phyloP scores from a whole-genome alignment of 768 basidiomycete genomes.

The Rossbeevera mucosa region DNA sequence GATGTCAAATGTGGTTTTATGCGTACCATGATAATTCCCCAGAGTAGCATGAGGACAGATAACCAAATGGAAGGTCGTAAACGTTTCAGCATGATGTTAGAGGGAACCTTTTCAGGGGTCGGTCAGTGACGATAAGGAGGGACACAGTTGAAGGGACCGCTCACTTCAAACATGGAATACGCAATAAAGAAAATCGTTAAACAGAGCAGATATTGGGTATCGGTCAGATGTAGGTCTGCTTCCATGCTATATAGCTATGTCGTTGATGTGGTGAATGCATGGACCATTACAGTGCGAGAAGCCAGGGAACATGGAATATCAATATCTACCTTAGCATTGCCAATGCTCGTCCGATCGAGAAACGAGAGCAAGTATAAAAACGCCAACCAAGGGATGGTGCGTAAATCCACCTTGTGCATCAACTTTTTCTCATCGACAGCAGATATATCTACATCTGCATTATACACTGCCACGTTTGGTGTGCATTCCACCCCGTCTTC shows the following conservation, averaged over 20 bases:
- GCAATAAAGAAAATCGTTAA: conserved; percentile 60
- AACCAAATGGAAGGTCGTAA: conserved; percentile 76
- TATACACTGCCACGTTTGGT: conserved; percentile 21
- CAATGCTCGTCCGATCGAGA: conserved; percentile 54
- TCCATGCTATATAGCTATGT: conserved; percentile 61
- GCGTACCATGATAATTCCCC: conserved; percentile 72
- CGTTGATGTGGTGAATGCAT: neutral
- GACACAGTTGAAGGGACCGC: conserved; percentile 1
- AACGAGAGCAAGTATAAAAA: conserved; percentile 75
- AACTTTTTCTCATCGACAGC: conserved; percentile 64
- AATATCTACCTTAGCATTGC: conserved; percentile 32
- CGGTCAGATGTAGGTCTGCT: conserved; percentile 52
- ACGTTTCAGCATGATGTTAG: conserved; percentile 67
- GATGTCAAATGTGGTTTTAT: neutral
- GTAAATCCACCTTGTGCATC: conserved; percentile 63
- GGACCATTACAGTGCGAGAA: neutral
- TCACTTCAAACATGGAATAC: conserved; percentile 67
- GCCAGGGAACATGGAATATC: no score
- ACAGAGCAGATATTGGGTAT: conserved; percentile 60
- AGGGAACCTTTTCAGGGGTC: conserved; percentile 48
- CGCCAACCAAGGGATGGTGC: conserved; percentile 65
- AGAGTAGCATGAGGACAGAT: conserved; percentile 64
- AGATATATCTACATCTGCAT: conserved; percentile 50
- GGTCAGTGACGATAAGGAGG: neutral
- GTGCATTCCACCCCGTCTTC: neutral